A percentile compares a stretch with the other conserved stretches of the same genome.
Evolutionary conservation across 2,329 filamentous ascomycete genomes (phyloP).

Genomic region (Metarhizium anisopliae): DNA sequence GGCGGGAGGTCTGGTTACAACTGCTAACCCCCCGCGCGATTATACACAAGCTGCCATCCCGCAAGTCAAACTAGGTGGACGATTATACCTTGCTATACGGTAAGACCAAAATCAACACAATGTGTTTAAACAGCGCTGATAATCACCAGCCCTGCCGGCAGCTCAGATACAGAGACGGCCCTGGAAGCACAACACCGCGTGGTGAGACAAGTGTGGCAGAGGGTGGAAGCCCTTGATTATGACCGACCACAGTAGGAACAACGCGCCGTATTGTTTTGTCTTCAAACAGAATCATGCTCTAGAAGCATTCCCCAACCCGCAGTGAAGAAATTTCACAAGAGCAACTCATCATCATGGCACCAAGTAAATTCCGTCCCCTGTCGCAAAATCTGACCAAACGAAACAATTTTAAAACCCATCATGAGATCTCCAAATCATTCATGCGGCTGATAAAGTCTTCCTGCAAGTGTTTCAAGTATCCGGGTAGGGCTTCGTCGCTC

Average conservation of each 20-base stretch:
- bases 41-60: constrained; percentile 45
- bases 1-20: constrained; percentile 65
- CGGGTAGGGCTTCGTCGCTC: constrained; percentile 49
- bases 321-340: background rate
- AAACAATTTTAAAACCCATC: background rate
- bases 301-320: background rate
- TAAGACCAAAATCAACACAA: constrained; percentile 15
- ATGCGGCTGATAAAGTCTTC: constrained; percentile 66
- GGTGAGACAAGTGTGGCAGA: constrained; percentile 63
- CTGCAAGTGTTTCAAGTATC: constrained; percentile 36
- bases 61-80: constrained; percentile 53
- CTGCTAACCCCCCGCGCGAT: constrained; percentile 60
- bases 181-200: constrained; percentile 60
- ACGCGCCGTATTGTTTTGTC: background rate
- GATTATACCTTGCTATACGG: constrained; percentile 63
- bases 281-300: background rate
- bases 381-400: background rate
- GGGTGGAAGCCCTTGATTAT: constrained; percentile 60
- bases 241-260: constrained; percentile 35
- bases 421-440: constrained; percentile 48
- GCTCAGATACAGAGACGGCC: constrained; percentile 48
- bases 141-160: constrained; percentile 49
- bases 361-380: too few species aligned
- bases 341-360: too few species aligned
- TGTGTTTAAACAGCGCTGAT: background rate